Evolutionary conservation across 169 alveolate genomes (phyloP).

Genomic region (Cryptosporidium meleagridis): DNA sequence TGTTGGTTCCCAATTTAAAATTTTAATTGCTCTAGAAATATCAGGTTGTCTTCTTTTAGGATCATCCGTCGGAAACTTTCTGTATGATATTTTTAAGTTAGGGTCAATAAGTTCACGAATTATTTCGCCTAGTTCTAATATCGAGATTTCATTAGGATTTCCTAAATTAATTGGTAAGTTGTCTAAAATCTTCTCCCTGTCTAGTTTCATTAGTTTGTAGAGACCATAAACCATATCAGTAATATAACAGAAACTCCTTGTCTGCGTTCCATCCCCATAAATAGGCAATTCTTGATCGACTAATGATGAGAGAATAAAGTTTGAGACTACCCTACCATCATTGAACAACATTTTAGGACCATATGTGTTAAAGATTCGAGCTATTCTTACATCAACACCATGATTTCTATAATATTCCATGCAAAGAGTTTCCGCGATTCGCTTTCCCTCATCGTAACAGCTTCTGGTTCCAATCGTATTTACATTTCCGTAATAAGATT

Average conservation of each 20-base stretch:
- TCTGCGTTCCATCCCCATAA: conserved; percentile 86
- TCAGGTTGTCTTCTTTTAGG: conserved; percentile 82
- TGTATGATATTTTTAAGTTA: conserved; percentile 22
- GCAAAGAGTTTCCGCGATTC: conserved; percentile 83
- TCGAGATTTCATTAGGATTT: conserved; percentile 83
- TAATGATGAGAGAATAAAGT: conserved; percentile 81
- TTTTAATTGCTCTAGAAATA: conserved; percentile 77
- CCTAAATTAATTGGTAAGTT: conserved; percentile 83
- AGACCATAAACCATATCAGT: conserved; percentile 84
- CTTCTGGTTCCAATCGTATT: conserved; percentile 83
- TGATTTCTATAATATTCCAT: conserved; percentile 79
- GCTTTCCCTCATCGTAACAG: conserved; percentile 85
- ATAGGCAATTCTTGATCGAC: conserved; percentile 78
- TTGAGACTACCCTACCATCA: conserved; percentile 84
- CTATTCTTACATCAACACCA: conserved; percentile 82
- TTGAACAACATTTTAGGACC: conserved; percentile 83
- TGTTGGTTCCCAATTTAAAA: conserved; percentile 79
- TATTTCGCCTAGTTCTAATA: conserved; percentile 81
- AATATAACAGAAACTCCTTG: conserved; percentile 84
- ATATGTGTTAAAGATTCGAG: conserved; percentile 83
- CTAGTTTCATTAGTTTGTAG: conserved; percentile 79
- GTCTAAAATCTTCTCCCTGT: conserved; percentile 62
- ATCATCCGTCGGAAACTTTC: conserved; percentile 79
- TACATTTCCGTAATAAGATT: conserved; percentile 83
- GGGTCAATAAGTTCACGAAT: conserved; percentile 76